Evolutionary conservation across 108 stramenopile genomes (phyloP).

Genomic region (Schizochytrium sp.): DNA sequence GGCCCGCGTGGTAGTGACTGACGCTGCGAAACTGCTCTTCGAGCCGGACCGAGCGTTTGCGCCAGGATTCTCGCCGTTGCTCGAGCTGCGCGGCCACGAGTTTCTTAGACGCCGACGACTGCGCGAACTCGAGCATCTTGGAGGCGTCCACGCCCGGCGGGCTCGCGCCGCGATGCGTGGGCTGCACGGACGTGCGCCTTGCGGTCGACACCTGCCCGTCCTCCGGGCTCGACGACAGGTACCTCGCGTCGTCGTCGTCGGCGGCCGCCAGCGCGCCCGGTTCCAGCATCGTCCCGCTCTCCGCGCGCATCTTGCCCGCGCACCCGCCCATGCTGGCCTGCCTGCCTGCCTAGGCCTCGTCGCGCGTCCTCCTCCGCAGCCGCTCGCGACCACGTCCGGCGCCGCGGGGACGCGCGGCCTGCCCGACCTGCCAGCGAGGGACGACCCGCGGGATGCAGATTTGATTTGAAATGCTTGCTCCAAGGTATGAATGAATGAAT

Average conservation of each 20-base stretch:
- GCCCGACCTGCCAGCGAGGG: too few species aligned
- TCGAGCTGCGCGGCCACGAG: background rate
- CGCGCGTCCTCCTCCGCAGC: too few species aligned
- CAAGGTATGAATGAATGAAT: too few species aligned
- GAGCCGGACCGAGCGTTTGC: background rate
- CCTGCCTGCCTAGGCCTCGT: too few species aligned
- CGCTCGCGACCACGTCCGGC: background rate
- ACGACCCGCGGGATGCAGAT: too few species aligned
- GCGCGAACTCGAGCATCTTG: background rate
- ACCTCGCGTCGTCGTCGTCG: background rate
- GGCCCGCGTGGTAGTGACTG: background rate
- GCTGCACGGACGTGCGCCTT: background rate
- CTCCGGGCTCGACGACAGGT: background rate
- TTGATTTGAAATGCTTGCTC: too few species aligned
- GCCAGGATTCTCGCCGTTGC: background rate
- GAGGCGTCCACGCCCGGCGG: background rate
- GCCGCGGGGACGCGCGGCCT: too few species aligned
- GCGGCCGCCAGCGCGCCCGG: background rate
- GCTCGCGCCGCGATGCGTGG: background rate
- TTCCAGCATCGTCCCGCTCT: background rate
- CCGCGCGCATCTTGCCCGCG: background rate
- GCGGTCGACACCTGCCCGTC: background rate
- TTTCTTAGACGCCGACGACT: background rate
- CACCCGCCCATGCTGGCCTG: background rate
- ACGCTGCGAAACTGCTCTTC: background rate